Conservation (phyloP, 805 yeast genomes). For the Nakazawaea wickerhamii region DNA sequence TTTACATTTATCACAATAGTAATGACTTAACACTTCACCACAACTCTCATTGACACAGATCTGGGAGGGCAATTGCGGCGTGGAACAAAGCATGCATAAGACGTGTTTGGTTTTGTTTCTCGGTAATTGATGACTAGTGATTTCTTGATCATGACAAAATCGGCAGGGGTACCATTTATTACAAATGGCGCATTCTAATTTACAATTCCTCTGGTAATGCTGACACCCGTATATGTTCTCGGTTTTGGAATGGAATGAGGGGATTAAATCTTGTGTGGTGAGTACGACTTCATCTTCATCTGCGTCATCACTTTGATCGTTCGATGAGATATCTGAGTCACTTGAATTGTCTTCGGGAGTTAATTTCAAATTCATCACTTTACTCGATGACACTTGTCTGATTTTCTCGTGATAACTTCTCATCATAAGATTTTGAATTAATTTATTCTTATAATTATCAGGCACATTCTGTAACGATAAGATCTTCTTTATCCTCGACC, state of each 20-base stretch:
- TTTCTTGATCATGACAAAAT: constrained; percentile 73
- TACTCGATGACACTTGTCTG: constrained; percentile 16
- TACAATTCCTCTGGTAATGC: constrained; percentile 82
- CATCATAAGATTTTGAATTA: constrained; percentile 66
- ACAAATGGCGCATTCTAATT: constrained; percentile 75
- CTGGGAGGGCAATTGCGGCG: constrained; percentile 69
- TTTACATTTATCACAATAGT: constrained; percentile 74
- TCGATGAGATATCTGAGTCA: constrained; percentile 13
- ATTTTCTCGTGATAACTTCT: constrained; percentile 53
- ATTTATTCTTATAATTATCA: constrained; percentile 39
- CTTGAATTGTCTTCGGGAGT: constrained; percentile 1
- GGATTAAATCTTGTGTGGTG: constrained; percentile 40
- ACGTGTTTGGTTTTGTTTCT: constrained; percentile 61
- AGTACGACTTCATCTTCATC: constrained; percentile 38
- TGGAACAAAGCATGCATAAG: constrained; percentile 74
- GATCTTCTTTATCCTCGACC: constrained; percentile 45
- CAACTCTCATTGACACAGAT: constrained; percentile 56
- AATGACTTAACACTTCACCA: constrained; percentile 59
- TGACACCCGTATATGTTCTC: constrained; percentile 61
- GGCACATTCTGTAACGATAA: constrained; percentile 31
- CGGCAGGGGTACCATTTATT: constrained; percentile 75
- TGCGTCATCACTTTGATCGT: constrained; percentile 15
- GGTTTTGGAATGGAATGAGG: constrained; percentile 41
- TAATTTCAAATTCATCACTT: background rate
- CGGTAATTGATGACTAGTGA: constrained; percentile 47